phyloP scores from a whole-genome alignment of 306 rosid species.

The Morella rubra region DNA sequence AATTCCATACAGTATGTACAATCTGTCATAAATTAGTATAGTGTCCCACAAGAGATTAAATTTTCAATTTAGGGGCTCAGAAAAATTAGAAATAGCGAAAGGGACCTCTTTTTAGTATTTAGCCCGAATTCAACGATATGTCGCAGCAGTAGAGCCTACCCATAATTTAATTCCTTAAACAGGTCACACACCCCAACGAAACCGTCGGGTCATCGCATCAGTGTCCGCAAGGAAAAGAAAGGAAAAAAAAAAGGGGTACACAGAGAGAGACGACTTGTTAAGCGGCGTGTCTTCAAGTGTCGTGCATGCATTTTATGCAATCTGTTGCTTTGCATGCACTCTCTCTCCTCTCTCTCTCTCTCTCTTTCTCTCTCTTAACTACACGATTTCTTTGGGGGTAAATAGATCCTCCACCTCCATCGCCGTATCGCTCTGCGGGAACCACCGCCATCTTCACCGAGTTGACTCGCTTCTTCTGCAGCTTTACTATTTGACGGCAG shows the following conservation, averaged over 20 bases:
- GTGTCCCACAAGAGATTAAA: too few species aligned
- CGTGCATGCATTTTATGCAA: slow-evolving; percentile 99
- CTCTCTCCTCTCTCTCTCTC: slow-evolving; percentile 41
- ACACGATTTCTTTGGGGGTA: slow-evolving; percentile 50
- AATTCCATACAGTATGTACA: too few species aligned
- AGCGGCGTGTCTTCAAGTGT: slow-evolving; percentile 83
- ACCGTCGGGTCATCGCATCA: slow-evolving; percentile 33
- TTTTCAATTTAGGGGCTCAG: too few species aligned
- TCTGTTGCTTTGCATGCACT: slow-evolving; percentile 91
- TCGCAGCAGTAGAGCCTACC: neutral
- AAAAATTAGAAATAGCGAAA: too few species aligned
- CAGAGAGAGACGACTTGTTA: slow-evolving; percentile 36
- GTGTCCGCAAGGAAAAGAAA: slow-evolving; percentile 18
- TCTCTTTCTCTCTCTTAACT: slow-evolving; percentile 25
- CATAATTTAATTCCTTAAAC: neutral
- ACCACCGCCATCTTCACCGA: slow-evolving; percentile 23
- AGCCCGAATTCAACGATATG: too few species aligned
- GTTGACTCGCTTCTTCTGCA: slow-evolving; percentile 32
- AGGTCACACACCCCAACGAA: slow-evolving; percentile 20
- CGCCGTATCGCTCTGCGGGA: slow-evolving; percentile 27
- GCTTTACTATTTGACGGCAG: neutral
- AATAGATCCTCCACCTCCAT: slow-evolving; percentile 26
- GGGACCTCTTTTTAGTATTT: too few species aligned
- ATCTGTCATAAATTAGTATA: too few species aligned
- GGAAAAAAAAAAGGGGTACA: neutral